Evolutionary conservation across 192 early-diverging fungal species (phyloP).

Genomic region (Umbelopsis sp.): DNA sequence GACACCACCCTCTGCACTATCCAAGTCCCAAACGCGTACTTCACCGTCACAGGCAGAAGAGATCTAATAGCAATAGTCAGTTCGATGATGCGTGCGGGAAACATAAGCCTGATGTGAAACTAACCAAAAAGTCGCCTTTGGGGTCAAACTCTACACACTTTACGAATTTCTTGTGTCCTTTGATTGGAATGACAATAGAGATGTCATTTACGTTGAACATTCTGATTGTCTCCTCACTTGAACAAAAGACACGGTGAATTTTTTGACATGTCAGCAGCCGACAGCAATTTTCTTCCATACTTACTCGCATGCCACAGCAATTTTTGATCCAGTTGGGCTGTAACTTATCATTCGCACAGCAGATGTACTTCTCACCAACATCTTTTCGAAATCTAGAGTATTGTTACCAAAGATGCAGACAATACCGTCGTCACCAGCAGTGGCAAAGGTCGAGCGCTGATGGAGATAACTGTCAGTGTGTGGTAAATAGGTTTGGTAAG

Average conservation of each 20-base stretch:
- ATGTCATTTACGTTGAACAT: slow-evolving; percentile 28
- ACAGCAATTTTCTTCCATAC: neutral
- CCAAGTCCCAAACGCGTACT: slow-evolving; percentile 67
- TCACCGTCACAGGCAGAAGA: slow-evolving; percentile 65
- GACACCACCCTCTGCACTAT: slow-evolving; percentile 35
- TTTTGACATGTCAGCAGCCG: neutral
- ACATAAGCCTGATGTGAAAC: neutral
- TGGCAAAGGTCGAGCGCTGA: slow-evolving; percentile 20
- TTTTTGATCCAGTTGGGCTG: slow-evolving; percentile 22
- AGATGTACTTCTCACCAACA: slow-evolving; percentile 29
- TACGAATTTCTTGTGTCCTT: slow-evolving; percentile 30
- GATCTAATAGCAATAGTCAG: neutral
- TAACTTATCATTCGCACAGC: slow-evolving; percentile 30
- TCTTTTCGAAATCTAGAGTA: slow-evolving; percentile 21
- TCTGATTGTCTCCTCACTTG: slow-evolving; percentile 32
- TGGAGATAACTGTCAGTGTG: neutral
- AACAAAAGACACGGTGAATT: neutral
- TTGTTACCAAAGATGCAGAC: slow-evolving; percentile 24
- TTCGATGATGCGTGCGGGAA: neutral
- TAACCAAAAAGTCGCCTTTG: slow-evolving; percentile 29
- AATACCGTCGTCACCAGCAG: slow-evolving; percentile 28
- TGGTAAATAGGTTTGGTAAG: neutral
- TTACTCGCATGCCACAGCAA: slow-evolving; percentile 43
- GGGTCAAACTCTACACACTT: slow-evolving; percentile 37
- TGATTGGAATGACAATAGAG: slow-evolving; percentile 19